Conservation (phyloP, 306 rosid genomes). For the Carpinus fangiana region DNA sequence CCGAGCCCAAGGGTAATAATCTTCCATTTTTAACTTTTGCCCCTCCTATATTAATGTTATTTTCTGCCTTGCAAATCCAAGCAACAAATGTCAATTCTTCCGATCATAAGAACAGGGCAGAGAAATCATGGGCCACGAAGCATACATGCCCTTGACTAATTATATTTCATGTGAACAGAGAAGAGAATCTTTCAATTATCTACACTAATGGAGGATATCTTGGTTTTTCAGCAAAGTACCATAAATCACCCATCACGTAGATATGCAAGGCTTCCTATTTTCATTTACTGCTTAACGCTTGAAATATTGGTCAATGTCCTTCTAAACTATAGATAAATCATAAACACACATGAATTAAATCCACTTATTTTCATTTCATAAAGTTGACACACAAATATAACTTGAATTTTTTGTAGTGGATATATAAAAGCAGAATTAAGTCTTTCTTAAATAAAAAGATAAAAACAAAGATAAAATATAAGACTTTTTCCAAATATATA, state of each 20-base stretch:
- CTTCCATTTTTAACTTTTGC: neutral
- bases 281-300: constrained; percentile 1
- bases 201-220: neutral
- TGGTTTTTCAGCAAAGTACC: neutral
- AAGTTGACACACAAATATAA: neutral
- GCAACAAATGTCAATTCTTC: neutral
- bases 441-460: neutral
- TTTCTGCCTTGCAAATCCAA: neutral
- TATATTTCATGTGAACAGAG: neutral
- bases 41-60: neutral
- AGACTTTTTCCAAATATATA: neutral
- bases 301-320: neutral
- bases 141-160: neutral
- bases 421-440: neutral
- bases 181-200: neutral
- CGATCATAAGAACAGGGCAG: neutral
- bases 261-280: constrained; percentile 1
- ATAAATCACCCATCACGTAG: neutral
- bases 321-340: neutral
- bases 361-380: neutral
- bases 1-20: neutral
- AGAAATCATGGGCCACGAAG: neutral
- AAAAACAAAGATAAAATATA: neutral
- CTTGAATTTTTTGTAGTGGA: neutral
- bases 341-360: neutral